Percentiles rank a stretch among this genome's conserved stretches.
Evolutionary conservation across 345 rosid genomes (phyloP).

Genomic region (Salix arbutifolia): DNA sequence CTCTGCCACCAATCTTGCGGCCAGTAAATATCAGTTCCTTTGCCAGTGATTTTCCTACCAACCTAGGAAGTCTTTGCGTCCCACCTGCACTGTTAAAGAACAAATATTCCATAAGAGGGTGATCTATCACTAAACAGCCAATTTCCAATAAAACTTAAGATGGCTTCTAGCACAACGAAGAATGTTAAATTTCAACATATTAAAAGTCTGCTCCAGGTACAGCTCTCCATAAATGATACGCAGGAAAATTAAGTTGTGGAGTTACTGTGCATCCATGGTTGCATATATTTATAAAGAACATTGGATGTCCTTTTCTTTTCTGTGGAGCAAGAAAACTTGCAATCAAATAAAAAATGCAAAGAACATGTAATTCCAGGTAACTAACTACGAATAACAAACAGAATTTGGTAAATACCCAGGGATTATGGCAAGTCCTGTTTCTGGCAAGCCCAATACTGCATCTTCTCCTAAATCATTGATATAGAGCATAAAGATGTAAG

Average conservation of each 20-base stretch:
- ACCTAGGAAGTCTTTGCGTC: constrained; percentile 82
- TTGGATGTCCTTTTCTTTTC: not conserved
- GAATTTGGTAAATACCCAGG: constrained; percentile 57
- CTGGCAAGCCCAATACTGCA: constrained; percentile 83
- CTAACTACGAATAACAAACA: not conserved
- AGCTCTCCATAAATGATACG: not conserved
- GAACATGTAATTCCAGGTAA: not conserved
- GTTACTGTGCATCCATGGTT: not conserved
- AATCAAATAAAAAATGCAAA: not conserved
- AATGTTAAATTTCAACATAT: not conserved
- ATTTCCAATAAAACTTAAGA: not conserved
- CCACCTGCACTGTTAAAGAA: constrained; percentile 74
- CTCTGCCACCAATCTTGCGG: constrained; percentile 61
- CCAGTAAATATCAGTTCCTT: constrained; percentile 88
- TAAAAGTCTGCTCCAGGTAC: not conserved
- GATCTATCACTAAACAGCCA: not conserved
- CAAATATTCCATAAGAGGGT: constrained; percentile 8
- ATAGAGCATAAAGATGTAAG: not conserved
- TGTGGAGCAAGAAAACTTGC: not conserved
- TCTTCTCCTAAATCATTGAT: constrained; percentile 50
- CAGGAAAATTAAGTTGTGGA: not conserved
- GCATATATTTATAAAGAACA: not conserved
- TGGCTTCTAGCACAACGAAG: not conserved
- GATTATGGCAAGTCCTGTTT: constrained; percentile 94
- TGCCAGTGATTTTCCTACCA: constrained; percentile 74